These are phyloP conservation scores for Babesia caballi DNA, from an alignment of 169 alveolate species.

Conservation along the genomic window DNA sequence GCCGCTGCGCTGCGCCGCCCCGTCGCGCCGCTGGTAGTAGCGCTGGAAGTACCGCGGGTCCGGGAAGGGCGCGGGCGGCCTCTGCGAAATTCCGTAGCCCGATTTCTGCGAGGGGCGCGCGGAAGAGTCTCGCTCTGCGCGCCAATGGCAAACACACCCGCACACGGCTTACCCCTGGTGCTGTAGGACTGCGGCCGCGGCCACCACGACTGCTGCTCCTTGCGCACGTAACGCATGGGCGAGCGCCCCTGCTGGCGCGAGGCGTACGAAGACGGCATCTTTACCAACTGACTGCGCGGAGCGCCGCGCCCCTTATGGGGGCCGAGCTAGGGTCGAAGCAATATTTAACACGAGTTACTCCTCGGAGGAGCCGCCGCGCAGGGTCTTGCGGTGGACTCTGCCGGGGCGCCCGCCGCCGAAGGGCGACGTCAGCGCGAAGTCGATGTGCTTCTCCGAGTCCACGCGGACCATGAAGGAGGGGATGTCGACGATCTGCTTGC, in stretches of 20 bases:
- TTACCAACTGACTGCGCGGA: neutral
- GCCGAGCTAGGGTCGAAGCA: neutral
- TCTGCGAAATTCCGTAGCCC: neutral
- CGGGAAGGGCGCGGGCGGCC: neutral
- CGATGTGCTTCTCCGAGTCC: conserved; percentile 97
- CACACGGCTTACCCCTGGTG: conserved; percentile 5
- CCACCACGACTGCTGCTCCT: neutral
- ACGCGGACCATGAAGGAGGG: conserved; percentile 99
- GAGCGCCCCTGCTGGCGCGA: neutral
- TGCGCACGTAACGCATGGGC: conserved; percentile 25
- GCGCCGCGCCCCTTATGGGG: conserved; percentile 14
- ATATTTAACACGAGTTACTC: conserved; percentile 10
- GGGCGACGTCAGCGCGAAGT: conserved; percentile 94
- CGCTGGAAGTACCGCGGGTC: neutral
- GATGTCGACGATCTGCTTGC: conserved; percentile 95
- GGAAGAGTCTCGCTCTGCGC: neutral
- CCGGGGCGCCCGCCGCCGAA: conserved; percentile 97
- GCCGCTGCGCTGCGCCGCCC: neutral
- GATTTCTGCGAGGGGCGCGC: neutral
- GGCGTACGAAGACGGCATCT: conserved; percentile 1
- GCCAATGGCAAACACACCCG: neutral
- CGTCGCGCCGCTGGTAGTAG: conserved; percentile 1
- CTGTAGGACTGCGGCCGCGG: conserved; percentile 1
- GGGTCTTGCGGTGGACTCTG: conserved; percentile 91
- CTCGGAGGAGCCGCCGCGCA: conserved; percentile 60